Conservation (phyloP, 179 eudicot genomes). For the Heliamphora pulchella region DNA sequence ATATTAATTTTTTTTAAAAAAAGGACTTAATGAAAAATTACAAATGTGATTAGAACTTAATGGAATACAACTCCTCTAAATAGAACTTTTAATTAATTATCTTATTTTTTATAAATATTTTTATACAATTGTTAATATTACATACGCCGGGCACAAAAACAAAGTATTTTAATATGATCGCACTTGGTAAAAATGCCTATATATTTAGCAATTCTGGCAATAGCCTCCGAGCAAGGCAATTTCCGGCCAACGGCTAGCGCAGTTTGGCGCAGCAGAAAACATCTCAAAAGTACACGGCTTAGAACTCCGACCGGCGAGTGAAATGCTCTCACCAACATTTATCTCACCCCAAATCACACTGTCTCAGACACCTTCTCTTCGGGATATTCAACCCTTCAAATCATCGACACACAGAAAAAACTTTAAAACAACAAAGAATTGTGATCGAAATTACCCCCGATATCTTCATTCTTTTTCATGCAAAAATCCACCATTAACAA, state of each 20-base stretch:
- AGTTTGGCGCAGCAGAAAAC: background rate
- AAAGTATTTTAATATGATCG: too few relatives aligned
- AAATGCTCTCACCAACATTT: constrained; percentile 14
- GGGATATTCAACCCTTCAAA: background rate
- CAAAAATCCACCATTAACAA: background rate
- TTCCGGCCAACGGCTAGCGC: constrained; percentile 4
- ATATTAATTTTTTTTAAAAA: too few relatives aligned
- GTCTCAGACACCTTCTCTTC: background rate
- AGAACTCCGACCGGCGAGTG: background rate
- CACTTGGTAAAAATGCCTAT: too few relatives aligned
- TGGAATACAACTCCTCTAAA: too few relatives aligned
- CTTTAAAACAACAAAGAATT: background rate
- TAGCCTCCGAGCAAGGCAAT: too few relatives aligned
- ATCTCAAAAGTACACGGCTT: background rate
- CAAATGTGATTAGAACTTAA: too few relatives aligned
- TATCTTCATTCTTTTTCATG: background rate
- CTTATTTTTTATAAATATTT: too few relatives aligned
- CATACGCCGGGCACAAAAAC: too few relatives aligned
- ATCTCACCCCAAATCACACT: constrained; percentile 15
- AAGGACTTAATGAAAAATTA: too few relatives aligned
- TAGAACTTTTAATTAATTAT: too few relatives aligned
- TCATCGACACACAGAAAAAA: constrained; percentile 7
- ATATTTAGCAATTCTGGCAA: too few relatives aligned
- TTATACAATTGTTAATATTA: too few relatives aligned
- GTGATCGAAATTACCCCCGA: background rate